Percentiles rank a stretch among this genome's conserved stretches.
These are phyloP conservation scores for Seiridium cupressi DNA, from an alignment of 2,329 filamentous ascomycete species.

Conservation along the genomic window DNA sequence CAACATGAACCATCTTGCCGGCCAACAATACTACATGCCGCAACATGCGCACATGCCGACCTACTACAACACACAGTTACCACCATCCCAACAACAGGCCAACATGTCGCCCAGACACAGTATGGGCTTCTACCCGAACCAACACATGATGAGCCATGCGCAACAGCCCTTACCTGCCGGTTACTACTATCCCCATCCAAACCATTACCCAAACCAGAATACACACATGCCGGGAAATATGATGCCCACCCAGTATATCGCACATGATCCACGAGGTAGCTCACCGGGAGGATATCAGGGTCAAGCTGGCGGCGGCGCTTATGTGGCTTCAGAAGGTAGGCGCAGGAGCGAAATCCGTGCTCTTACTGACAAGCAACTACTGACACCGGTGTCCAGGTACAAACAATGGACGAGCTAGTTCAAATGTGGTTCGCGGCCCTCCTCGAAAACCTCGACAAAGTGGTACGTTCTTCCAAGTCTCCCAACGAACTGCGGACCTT, in stretches of 20 bases:
- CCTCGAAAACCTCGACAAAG: slow-evolving; percentile 60
- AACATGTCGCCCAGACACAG: slow-evolving; percentile 34
- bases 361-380: background rate
- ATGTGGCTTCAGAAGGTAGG: slow-evolving; percentile 25
- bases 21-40: slow-evolving; percentile 46
- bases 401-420: slow-evolving; percentile 11
- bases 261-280: slow-evolving; percentile 15
- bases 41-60: slow-evolving; percentile 41
- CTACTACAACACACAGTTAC: slow-evolving; percentile 40
- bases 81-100: slow-evolving; percentile 33
- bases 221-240: slow-evolving; percentile 30
- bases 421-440: slow-evolving; percentile 49
- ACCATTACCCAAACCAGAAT: slow-evolving; percentile 33
- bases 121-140: slow-evolving; percentile 42
- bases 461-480: slow-evolving; percentile 40
- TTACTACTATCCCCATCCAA: slow-evolving; percentile 44
- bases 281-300: slow-evolving; percentile 19
- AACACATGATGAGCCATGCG: slow-evolving; percentile 39
- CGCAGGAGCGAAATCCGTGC: background rate
- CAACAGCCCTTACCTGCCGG: slow-evolving; percentile 31
- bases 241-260: slow-evolving; percentile 33
- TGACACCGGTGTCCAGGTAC: background rate
- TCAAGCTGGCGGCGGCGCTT: slow-evolving; percentile 13
- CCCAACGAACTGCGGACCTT: background rate
- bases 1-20: slow-evolving; percentile 33